A percentile compares a stretch with the other conserved stretches of the same genome.
Conservation (phyloP, 805 yeast species). For the Candida silvicultrix region DNA sequence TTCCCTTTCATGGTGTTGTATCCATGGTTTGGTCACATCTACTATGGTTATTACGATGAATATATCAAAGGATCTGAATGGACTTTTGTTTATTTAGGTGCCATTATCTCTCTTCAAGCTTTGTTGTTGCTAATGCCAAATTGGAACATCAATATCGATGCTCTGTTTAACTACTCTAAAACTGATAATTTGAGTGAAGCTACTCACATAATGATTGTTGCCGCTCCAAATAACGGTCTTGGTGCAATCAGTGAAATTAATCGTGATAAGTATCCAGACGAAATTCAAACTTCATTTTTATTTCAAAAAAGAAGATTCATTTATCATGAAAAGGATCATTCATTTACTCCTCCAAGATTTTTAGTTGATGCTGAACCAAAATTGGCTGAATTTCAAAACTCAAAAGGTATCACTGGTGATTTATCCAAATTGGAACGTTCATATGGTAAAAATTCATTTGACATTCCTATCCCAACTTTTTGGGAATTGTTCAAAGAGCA, state of each 20-base stretch:
- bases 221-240: slow-evolving; percentile 81
- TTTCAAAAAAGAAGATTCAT: slow-evolving; percentile 92
- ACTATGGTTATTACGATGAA: slow-evolving; percentile 62
- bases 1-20: slow-evolving; percentile 78
- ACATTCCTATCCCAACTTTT: slow-evolving; percentile 92
- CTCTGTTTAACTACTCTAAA: slow-evolving; percentile 58
- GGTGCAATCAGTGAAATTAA: slow-evolving; percentile 69
- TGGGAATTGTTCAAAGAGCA: slow-evolving; percentile 90
- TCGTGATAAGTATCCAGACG: slow-evolving; percentile 49
- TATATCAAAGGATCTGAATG: slow-evolving; percentile 89
- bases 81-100: slow-evolving; percentile 84
- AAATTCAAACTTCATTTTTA: slow-evolving; percentile 60
- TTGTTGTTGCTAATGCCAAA: slow-evolving; percentile 86
- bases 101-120: slow-evolving; percentile 66
- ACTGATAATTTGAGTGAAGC: slow-evolving; percentile 58
- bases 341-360: slow-evolving; percentile 80
- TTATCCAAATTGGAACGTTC: slow-evolving; percentile 42
- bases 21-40: slow-evolving; percentile 65
- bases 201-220: slow-evolving; percentile 63
- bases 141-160: slow-evolving; percentile 75
- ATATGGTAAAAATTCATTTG: slow-evolving; percentile 85
- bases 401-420: slow-evolving; percentile 52
- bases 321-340: slow-evolving; percentile 43
- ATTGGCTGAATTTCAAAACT: slow-evolving; percentile 47
- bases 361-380: slow-evolving; percentile 50